phyloP scores from a whole-genome alignment of 352 stramenopile genomes.

The Phytophthora tubulina region DNA sequence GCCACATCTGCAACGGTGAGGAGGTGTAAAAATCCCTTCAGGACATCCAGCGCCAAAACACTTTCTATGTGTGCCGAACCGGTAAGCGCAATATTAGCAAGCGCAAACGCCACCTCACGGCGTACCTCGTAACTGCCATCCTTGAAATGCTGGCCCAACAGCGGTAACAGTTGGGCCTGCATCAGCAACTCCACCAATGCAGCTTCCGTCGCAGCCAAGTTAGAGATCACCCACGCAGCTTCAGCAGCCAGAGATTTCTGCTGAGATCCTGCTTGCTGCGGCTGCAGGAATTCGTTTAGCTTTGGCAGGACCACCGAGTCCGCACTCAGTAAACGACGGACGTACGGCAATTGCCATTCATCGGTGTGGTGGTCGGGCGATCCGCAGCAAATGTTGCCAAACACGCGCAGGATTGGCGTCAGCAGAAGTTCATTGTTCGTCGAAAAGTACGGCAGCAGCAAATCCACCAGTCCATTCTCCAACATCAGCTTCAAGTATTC shows the following conservation, averaged over 20 bases:
- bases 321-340: slow-evolving; percentile 51
- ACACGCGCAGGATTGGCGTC: slow-evolving; percentile 80
- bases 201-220: slow-evolving; percentile 67
- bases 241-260: slow-evolving; percentile 63
- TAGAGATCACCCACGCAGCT: slow-evolving; percentile 83
- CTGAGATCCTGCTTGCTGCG: slow-evolving; percentile 17
- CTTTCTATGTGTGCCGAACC: slow-evolving; percentile 55
- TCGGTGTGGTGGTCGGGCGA: slow-evolving; percentile 76
- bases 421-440: slow-evolving; percentile 70
- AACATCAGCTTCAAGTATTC: slow-evolving; percentile 75
- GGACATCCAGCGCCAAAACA: slow-evolving; percentile 67
- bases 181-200: slow-evolving; percentile 67
- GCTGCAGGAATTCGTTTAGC: slow-evolving; percentile 64
- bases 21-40: slow-evolving; percentile 67
- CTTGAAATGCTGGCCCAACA: slow-evolving; percentile 70
- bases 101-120: slow-evolving; percentile 76
- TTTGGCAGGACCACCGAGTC: slow-evolving; percentile 72
- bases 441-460: slow-evolving; percentile 71
- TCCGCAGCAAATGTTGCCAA: slow-evolving; percentile 84
- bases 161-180: slow-evolving; percentile 57
- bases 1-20: slow-evolving; percentile 69
- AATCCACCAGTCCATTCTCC: slow-evolving; percentile 58
- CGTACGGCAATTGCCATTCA: slow-evolving; percentile 74
- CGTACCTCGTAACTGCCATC: slow-evolving; percentile 72
- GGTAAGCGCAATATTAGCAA: slow-evolving; percentile 81